These are phyloP conservation scores for Sechiopsis laciniata DNA, from an alignment of 306 rosid species.

Conservation along the genomic window DNA sequence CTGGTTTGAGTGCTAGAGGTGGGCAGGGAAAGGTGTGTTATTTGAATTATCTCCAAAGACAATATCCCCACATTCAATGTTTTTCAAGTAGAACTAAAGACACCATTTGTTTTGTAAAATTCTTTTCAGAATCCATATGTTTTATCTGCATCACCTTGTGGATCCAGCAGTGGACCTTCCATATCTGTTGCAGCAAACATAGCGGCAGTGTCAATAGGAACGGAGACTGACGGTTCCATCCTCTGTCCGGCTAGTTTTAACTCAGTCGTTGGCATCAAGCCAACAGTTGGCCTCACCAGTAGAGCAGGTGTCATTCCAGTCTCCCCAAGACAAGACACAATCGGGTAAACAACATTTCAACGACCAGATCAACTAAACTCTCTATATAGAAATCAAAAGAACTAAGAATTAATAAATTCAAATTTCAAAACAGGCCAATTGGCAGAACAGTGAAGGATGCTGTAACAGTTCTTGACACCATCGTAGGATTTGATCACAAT, in stretches of 20 bases:
- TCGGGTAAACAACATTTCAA: conserved; percentile 37
- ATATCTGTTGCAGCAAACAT: conserved; percentile 61
- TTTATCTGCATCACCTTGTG: conserved; percentile 37
- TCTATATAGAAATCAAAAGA: neutral
- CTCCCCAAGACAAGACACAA: conserved; percentile 54
- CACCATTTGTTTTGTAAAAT: neutral
- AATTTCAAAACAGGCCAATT: conserved; percentile 45
- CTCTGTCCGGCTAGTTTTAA: conserved; percentile 51
- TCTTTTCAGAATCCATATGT: conserved; percentile 57
- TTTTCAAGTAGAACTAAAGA: neutral
- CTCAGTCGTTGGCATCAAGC: conserved; percentile 68
- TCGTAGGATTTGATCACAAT: conserved; percentile 55
- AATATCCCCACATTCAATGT: neutral
- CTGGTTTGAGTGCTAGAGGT: conserved; percentile 49
- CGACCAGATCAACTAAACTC: neutral
- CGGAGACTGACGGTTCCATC: conserved; percentile 60
- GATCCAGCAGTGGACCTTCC: conserved; percentile 61
- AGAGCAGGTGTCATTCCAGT: conserved; percentile 58
- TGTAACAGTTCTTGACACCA: conserved; percentile 59
- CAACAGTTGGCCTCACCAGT: conserved; percentile 66
- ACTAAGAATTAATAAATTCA: neutral
- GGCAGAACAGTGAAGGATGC: conserved; percentile 74
- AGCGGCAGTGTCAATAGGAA: conserved; percentile 59
- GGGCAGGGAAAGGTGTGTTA: conserved; percentile 46
- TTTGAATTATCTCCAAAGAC: neutral